These are phyloP conservation scores for Diplosphaera chodatii DNA, from an alignment of 139 green algal species.

Conservation along the genomic window DNA sequence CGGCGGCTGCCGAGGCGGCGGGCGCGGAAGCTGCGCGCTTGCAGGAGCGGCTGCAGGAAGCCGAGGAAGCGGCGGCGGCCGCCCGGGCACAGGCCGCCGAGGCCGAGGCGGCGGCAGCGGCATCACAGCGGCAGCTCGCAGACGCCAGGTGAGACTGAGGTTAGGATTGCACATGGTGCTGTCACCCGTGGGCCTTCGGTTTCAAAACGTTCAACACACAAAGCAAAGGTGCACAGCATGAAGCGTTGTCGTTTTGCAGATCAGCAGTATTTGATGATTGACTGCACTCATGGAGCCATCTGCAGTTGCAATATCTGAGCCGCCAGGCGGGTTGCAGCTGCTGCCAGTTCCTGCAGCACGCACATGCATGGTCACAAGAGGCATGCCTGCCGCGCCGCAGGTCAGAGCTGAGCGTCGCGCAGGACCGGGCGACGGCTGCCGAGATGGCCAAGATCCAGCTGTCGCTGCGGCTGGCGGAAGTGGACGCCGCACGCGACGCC, in stretches of 20 bases:
- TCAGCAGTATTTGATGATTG: too few relatives aligned
- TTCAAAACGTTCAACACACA: too few relatives aligned
- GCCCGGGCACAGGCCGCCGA: not conserved
- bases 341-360: too few relatives aligned
- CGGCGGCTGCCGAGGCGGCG: not conserved
- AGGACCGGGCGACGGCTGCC: constrained; percentile 17
- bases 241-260: too few relatives aligned
- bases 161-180: too few relatives aligned
- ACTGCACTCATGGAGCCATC: too few relatives aligned
- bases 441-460: constrained; percentile 45
- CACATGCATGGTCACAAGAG: too few relatives aligned
- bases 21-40: not conserved
- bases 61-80: not conserved
- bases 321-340: too few relatives aligned
- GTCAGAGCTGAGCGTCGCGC: constrained; percentile 7
- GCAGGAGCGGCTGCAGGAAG: constrained; percentile 1
- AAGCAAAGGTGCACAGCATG: too few relatives aligned
- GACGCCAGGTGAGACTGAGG: not conserved
- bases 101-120: constrained; percentile 6
- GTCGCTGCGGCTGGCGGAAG: constrained; percentile 26
- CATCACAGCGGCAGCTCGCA: constrained; percentile 6
- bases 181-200: too few relatives aligned
- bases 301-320: too few relatives aligned
- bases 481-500: constrained; percentile 5
- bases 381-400: constrained; percentile 3